Base-by-base conservation (phyloP, 495 filamentous ascomycete species). In the Aspergillus egyptiacus region DNA sequence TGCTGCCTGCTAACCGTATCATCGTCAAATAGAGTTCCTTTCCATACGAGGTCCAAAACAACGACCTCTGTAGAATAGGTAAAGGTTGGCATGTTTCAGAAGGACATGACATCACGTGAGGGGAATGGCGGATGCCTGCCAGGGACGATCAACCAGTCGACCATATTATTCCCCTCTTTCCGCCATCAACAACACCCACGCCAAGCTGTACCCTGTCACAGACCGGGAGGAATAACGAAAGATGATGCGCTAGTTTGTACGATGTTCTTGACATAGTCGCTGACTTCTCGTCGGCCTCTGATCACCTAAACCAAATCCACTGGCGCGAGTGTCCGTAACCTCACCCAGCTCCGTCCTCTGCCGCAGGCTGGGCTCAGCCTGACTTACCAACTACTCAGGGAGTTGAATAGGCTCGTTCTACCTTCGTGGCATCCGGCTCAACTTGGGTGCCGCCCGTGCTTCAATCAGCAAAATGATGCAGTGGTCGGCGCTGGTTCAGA, bases 401-500 rank as follows among this genome's bases (percentile, higher is more conserved):
- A n/a, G 30, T 47, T 2, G 17, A 37, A 25, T 15, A 44, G 28
- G 8, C 13, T 23, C 41, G 25, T 19, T 33, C 25, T 23, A 19
- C 27, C 17, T 31, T n/a, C 10, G 15, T 19, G 3, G 7, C 10
- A 11, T 30, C 28, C 23, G 14, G 4, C 14, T 14, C 15, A 19
- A 15, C 10, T 17, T 31, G 32, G 22, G 20, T 17, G 11, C 30
- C 39, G 18, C 18, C 17, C 18, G 28, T 19, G 44, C 18, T 18
- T 14, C 14, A 32, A 23, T 13, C 27, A 31, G 44, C 60, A 67
- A 46, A 63, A 89, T 87, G 85, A 84, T 87, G 68, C 86, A 83
- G 67, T 76, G 94, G 70, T 83, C 82, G 51, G 86, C 81, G 64
- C 83, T 98, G 64, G 86, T 97, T 54, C 89, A 96, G 70, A 96